Evolutionary conservation across 345 rosid species (phyloP).

Genomic region (Eutrema japonicum): DNA sequence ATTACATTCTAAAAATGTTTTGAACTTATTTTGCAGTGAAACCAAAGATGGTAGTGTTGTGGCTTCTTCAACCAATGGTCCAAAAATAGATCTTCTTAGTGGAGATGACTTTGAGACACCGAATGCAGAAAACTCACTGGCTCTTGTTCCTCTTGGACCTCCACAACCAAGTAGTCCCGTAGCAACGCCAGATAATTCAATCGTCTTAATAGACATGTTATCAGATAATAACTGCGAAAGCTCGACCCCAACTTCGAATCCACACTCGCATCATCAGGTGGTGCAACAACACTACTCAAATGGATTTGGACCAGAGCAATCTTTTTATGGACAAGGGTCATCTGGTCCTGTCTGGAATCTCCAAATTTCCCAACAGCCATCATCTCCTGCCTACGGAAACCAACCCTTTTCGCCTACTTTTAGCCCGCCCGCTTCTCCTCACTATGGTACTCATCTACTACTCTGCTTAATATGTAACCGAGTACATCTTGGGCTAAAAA

Average conservation of each 20-base stretch:
- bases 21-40: slow-evolving; percentile 33
- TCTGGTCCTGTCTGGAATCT: slow-evolving; percentile 77
- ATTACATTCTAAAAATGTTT: slow-evolving; percentile 4
- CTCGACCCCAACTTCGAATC: slow-evolving; percentile 39
- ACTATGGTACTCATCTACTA: slow-evolving; percentile 35
- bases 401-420: slow-evolving; percentile 44
- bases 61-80: slow-evolving; percentile 68
- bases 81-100: slow-evolving; percentile 88
- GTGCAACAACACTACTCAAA: slow-evolving; percentile 49
- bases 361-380: slow-evolving; percentile 61
- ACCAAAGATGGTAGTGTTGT: slow-evolving; percentile 49
- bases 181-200: slow-evolving; percentile 75
- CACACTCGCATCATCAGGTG: slow-evolving; percentile 22
- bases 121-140: slow-evolving; percentile 42
- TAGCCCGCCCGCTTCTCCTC: slow-evolving; percentile 42
- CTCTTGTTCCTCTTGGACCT: slow-evolving; percentile 85
- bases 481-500: not conserved
- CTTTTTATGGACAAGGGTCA: slow-evolving; percentile 52
- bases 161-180: slow-evolving; percentile 58
- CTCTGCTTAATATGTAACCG: not conserved
- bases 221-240: slow-evolving; percentile 57
- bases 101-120: slow-evolving; percentile 54
- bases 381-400: slow-evolving; percentile 73
- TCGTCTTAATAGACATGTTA: slow-evolving; percentile 83
- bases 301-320: slow-evolving; percentile 55